Conservation (phyloP, 1,284 basidiomycete genomes). For the Rhodotorula sp. region DNA sequence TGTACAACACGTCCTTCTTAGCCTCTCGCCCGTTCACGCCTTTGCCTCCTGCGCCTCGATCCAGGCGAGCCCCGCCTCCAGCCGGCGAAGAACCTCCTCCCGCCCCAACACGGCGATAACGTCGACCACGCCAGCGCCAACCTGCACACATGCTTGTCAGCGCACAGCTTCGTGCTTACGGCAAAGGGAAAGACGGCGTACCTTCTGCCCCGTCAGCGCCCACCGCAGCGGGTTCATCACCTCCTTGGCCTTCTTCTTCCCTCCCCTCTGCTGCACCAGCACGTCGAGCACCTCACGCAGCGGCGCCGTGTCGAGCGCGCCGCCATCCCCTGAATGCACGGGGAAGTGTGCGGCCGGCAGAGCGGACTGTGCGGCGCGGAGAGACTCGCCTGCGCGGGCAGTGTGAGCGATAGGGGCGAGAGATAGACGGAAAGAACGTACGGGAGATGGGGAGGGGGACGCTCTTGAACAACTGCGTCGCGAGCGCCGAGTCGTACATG, state of each 20-base stretch:
- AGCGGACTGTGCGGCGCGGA: conserved; percentile 26
- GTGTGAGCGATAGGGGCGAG: neutral
- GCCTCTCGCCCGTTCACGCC: too few relatives aligned
- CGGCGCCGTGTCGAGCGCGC: conserved; percentile 43
- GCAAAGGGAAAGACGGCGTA: conserved; percentile 45
- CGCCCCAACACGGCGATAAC: conserved; percentile 56
- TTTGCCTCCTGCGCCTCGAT: neutral
- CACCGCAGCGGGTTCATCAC: conserved; percentile 73
- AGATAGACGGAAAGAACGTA: conserved; percentile 48
- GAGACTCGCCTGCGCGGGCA: conserved; percentile 26
- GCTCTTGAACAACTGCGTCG: conserved; percentile 60
- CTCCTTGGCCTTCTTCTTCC: conserved; percentile 56
- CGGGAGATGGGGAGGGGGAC: conserved; percentile 56
- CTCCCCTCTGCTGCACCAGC: conserved; percentile 54
- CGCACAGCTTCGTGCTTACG: neutral
- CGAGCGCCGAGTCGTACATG: conserved; percentile 60
- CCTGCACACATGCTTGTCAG: conserved; percentile 46
- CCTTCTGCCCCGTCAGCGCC: conserved; percentile 77
- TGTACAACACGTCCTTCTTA: neutral
- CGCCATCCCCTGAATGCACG: conserved; percentile 42
- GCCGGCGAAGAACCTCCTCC: conserved; percentile 42
- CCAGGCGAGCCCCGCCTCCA: conserved; percentile 2
- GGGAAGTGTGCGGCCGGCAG: conserved; percentile 20
- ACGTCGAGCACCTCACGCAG: conserved; percentile 58
- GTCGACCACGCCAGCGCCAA: conserved; percentile 58